phyloP scores from a whole-genome alignment of 2,329 filamentous ascomycete genomes.

The Penicillium sp. region DNA sequence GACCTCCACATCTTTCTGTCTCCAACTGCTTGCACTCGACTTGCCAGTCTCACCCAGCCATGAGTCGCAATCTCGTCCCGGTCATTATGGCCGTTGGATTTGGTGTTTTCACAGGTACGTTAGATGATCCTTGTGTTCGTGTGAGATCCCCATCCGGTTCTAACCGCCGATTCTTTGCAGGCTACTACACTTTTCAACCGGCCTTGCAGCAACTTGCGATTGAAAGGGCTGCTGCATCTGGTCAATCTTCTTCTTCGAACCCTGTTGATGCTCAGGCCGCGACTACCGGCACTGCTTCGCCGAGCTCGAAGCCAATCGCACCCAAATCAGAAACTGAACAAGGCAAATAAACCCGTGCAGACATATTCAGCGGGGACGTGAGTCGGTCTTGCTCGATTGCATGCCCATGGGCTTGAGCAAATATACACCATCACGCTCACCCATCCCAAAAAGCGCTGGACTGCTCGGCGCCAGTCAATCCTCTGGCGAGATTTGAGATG shows the following conservation, averaged over 20 bases:
- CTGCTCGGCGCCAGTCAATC: too few relatives aligned
- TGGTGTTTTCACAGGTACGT: constrained; percentile 38
- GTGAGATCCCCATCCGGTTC: background rate
- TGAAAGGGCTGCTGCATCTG: constrained; percentile 20
- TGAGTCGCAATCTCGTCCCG: constrained; percentile 38
- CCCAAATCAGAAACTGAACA: too few relatives aligned
- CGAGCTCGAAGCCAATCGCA: too few relatives aligned
- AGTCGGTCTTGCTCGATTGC: too few relatives aligned
- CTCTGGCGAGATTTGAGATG: too few relatives aligned
- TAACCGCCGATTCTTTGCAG: constrained; percentile 24
- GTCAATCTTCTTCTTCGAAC: constrained; percentile 1
- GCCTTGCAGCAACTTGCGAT: constrained; percentile 34
- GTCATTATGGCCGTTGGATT: constrained; percentile 36
- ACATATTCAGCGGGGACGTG: too few relatives aligned
- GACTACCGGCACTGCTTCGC: background rate
- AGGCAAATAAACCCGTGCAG: too few relatives aligned
- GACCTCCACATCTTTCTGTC: constrained; percentile 6
- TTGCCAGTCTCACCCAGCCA: constrained; percentile 11
- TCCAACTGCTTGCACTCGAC: background rate
- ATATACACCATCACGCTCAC: too few relatives aligned
- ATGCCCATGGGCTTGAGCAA: too few relatives aligned
- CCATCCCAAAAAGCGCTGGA: too few relatives aligned
- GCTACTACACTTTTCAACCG: constrained; percentile 43
- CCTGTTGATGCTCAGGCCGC: constrained; percentile 1
- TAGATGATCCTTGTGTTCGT: background rate